Conservation (phyloP, 1,139 yeast species). For the Magnusiomyces fungicola region DNA sequence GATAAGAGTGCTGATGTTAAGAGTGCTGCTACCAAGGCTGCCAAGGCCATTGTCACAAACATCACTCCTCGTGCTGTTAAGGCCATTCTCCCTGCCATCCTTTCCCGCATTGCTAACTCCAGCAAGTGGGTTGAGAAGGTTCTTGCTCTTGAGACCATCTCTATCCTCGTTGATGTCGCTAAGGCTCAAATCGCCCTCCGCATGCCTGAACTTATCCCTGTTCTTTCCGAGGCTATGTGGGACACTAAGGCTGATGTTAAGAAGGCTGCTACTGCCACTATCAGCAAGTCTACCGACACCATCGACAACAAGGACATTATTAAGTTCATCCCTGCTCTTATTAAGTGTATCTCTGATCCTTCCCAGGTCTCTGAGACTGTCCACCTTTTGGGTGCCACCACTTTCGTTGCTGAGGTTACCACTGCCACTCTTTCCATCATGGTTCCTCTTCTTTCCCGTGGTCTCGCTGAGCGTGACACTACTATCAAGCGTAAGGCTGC, state of each 20-base stretch:
- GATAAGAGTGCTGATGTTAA: slow-evolving; percentile 78
- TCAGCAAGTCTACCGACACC: slow-evolving; percentile 94
- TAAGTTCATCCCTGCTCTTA: slow-evolving; percentile 96
- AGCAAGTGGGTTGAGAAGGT: slow-evolving; percentile 98
- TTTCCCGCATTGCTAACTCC: slow-evolving; percentile 60
- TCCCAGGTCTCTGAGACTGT: slow-evolving; percentile 97
- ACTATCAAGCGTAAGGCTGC: slow-evolving; percentile 99
- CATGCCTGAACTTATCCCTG: slow-evolving; percentile 99
- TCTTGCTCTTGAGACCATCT: slow-evolving; percentile 75
- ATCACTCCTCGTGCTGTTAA: slow-evolving; percentile 92
- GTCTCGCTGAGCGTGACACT: slow-evolving; percentile 99
- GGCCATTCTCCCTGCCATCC: slow-evolving; percentile 76
- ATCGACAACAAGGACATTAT: slow-evolving; percentile 99
- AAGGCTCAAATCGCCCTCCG: slow-evolving; percentile 94
- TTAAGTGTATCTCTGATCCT: slow-evolving; percentile 95
- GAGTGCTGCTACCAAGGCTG: slow-evolving; percentile 63
- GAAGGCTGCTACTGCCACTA: slow-evolving; percentile 91
- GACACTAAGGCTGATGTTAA: slow-evolving; percentile 98
- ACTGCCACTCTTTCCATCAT: slow-evolving; percentile 98
- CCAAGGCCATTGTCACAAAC: slow-evolving; percentile 68
- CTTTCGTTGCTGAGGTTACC: slow-evolving; percentile 98
- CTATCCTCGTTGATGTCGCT: slow-evolving; percentile 88
- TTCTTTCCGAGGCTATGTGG: slow-evolving; percentile 99
- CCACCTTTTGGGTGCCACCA: slow-evolving; percentile 97
- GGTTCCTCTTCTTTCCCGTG: slow-evolving; percentile 98